Evolutionary conservation across 108 stramenopile species (phyloP).

Genomic region (Nitzschia sp.): DNA sequence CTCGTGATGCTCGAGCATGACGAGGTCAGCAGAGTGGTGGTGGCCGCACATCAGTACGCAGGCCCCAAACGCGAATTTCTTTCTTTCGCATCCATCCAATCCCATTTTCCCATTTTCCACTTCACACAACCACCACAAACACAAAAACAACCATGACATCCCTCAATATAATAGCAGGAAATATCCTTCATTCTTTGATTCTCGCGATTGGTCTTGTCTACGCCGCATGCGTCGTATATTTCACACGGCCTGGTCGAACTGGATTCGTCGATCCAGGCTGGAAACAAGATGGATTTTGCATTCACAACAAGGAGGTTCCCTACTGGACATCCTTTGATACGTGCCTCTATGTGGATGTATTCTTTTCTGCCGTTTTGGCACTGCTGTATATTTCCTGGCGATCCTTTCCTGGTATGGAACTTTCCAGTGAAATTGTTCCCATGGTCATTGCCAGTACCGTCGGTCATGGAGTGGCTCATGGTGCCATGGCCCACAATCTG

Average conservation of each 20-base stretch:
- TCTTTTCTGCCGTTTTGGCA: slow-evolving; percentile 2
- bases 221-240: not conserved
- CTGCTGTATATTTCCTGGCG: slow-evolving; percentile 13
- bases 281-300: slow-evolving; percentile 29
- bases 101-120: too few species aligned
- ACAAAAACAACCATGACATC: too few species aligned
- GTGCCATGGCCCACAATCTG: slow-evolving; percentile 1
- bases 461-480: slow-evolving; percentile 32
- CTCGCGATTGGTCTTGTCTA: not conserved
- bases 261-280: slow-evolving; percentile 20
- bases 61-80: too few species aligned
- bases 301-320: slow-evolving; percentile 23
- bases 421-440: not conserved
- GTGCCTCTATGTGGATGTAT: slow-evolving; percentile 20
- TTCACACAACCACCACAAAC: too few species aligned
- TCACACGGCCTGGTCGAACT: not conserved
- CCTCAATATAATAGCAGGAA: not conserved
- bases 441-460: slow-evolving; percentile 1
- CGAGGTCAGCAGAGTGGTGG: too few species aligned
- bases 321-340: slow-evolving; percentile 20
- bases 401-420: not conserved
- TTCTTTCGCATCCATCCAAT: too few species aligned
- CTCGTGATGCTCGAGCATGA: too few species aligned
- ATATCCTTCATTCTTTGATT: not conserved
- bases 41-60: too few species aligned